phyloP scores from a whole-genome alignment of 169 alveolate species.

The Eimeria tenella region DNA sequence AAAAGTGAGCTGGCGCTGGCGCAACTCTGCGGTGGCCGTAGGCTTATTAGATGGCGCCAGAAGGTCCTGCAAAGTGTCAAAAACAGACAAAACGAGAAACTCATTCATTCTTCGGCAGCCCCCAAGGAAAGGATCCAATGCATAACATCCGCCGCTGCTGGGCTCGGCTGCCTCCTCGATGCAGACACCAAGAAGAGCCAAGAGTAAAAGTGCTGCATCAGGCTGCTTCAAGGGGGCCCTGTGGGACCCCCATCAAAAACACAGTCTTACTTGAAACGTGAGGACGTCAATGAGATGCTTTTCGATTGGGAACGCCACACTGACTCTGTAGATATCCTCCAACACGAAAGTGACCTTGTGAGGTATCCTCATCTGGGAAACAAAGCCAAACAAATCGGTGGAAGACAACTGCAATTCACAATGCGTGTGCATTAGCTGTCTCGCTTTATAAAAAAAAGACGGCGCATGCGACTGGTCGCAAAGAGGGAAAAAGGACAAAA shows the following conservation, averaged over 20 bases:
- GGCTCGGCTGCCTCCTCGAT: neutral
- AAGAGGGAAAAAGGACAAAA: too few relatives aligned
- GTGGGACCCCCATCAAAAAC: neutral
- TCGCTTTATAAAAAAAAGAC: too few relatives aligned
- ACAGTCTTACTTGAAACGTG: constrained; percentile 62
- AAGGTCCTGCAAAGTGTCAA: constrained; percentile 28
- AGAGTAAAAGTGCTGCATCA: too few relatives aligned
- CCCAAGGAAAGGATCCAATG: neutral
- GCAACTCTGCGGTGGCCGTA: constrained; percentile 76
- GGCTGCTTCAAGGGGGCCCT: neutral
- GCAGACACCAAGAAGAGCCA: neutral
- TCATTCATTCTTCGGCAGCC: neutral
- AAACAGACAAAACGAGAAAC: neutral
- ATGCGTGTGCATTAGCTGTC: too few relatives aligned
- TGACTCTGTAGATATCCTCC: constrained; percentile 74
- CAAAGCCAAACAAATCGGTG: neutral
- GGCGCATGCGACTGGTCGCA: too few relatives aligned
- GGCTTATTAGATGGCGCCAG: constrained; percentile 75
- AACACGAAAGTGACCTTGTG: constrained; percentile 73
- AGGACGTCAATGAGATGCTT: constrained; percentile 76
- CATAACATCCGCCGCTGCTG: neutral
- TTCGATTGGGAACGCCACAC: constrained; percentile 78
- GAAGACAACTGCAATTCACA: neutral
- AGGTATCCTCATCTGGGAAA: constrained; percentile 74
- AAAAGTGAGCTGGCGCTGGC: constrained; percentile 78